A percentile compares a stretch with the other conserved stretches of the same genome.
These are phyloP conservation scores for Rhinocladiella similis DNA, from an alignment of 2,329 filamentous ascomycete genomes.

Conservation along the genomic window DNA sequence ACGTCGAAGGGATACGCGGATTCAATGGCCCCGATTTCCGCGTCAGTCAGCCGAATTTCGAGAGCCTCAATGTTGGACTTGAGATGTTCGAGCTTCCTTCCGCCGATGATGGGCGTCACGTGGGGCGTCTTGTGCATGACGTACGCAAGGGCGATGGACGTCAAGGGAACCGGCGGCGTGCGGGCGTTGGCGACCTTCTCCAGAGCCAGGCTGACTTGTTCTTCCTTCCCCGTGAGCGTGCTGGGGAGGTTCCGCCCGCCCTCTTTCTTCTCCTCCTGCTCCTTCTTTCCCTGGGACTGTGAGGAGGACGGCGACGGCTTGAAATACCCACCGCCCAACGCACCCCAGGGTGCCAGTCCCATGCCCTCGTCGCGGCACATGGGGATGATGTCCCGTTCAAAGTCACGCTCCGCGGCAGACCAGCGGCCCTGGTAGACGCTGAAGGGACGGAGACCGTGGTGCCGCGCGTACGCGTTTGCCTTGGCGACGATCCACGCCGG, in stretches of 20 bases:
- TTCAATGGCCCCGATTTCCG: slow-evolving; percentile 59
- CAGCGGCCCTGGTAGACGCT: slow-evolving; percentile 68
- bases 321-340: slow-evolving; percentile 54
- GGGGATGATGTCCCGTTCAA: slow-evolving; percentile 69
- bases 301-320: slow-evolving; percentile 26
- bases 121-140: slow-evolving; percentile 53
- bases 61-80: slow-evolving; percentile 58
- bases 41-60: slow-evolving; percentile 48
- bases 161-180: slow-evolving; percentile 13
- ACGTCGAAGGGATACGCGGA: slow-evolving; percentile 53
- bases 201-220: slow-evolving; percentile 21
- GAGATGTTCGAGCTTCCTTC: slow-evolving; percentile 54
- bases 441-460: slow-evolving; percentile 70
- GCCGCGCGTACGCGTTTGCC: slow-evolving; percentile 60
- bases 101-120: slow-evolving; percentile 57
- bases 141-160: slow-evolving; percentile 49
- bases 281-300: no score
- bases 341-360: slow-evolving; percentile 58
- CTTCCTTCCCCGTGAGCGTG: slow-evolving; percentile 20
- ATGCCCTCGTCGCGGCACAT: slow-evolving; percentile 66
- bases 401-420: slow-evolving; percentile 62
- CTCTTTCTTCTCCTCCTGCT: slow-evolving; percentile 8
- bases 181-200: slow-evolving; percentile 25
- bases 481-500: slow-evolving; percentile 63
- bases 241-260: slow-evolving; percentile 27